Evolutionary conservation across 1,284 basidiomycete species (phyloP).

Genomic region (Leccinum subfulvum): DNA sequence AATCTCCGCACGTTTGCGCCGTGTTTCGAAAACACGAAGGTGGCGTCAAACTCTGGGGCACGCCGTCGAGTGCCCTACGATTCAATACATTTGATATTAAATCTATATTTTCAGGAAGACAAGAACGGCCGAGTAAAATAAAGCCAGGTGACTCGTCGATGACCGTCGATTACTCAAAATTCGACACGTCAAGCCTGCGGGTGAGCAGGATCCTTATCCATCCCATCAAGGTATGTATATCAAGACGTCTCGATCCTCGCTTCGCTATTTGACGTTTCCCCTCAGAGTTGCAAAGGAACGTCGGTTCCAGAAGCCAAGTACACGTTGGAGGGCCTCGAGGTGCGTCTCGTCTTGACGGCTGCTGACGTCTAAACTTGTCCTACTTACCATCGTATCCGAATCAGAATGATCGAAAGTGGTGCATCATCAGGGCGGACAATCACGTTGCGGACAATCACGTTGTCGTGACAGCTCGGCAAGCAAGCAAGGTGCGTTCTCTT

Average conservation of each 20-base stretch:
- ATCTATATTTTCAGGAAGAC: slow-evolving; percentile 20
- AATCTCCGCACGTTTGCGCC: background rate
- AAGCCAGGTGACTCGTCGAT: background rate
- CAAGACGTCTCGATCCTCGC: slow-evolving; percentile 3
- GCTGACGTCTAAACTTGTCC: background rate
- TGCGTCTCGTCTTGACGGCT: slow-evolving; percentile 29
- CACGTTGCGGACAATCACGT: slow-evolving; percentile 41
- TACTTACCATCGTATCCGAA: background rate
- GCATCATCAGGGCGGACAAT: slow-evolving; percentile 56
- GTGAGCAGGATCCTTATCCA: slow-evolving; percentile 64
- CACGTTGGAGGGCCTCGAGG: slow-evolving; percentile 65
- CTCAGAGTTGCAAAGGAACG: slow-evolving; percentile 62
- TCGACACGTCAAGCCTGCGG: slow-evolving; percentile 39
- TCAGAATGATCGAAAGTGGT: slow-evolving; percentile 70
- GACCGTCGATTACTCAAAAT: slow-evolving; percentile 17
- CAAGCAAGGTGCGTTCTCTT: slow-evolving; percentile 49
- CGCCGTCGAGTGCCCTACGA: background rate
- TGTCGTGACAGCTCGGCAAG: slow-evolving; percentile 65
- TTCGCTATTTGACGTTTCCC: slow-evolving; percentile 2
- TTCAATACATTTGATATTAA: slow-evolving; percentile 13
- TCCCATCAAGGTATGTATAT: slow-evolving; percentile 61
- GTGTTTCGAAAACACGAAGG: background rate
- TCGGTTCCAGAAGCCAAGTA: slow-evolving; percentile 56
- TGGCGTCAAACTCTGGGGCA: background rate
- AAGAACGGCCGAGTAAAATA: background rate